Evolutionary conservation across 768 basidiomycete genomes (phyloP), one percentile per base, ranked within the genome.

Genomic region (Cyathus striatus): DNA sequence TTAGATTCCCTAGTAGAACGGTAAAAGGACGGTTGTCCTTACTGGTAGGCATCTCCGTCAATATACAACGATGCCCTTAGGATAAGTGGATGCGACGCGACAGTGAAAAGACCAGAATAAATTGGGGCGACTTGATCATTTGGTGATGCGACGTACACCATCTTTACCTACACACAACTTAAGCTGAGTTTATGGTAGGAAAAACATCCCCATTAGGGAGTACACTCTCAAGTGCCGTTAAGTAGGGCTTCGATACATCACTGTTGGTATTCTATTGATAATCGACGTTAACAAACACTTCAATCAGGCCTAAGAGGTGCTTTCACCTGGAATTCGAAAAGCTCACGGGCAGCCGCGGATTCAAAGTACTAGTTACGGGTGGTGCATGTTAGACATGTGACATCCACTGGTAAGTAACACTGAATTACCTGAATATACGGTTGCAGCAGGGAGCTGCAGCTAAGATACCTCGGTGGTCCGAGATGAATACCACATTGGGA

Each of bases 41-140:
- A 90, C 90, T 85, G 81, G 68, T 92, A 95, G 36, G 90, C 91
- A 57, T 91, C 89, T 3, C 91, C 91, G 57, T 98, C 95, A 46
- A 99, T 93, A 57, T 94, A 98, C 20, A 98, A 68, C n/a, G n/a
- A n/a, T 0, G 90, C 87, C 23, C 96, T 78, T 23, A 99, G 66
- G 30, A 98, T 89, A 38, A 86, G 62, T 2, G 95, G 95, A 66
- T 99, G 96, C 0, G 83, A 81, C 3, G 82, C 83, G 0, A 90
- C 80, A 6, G 90, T 83, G 68, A 96, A 98, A 6, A 91, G 63
- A 2, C 92, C 90, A 1, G 92, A 95, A 62, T 98, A 97, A 33
- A 97, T 83, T 13, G 89, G 86, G 6, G 90, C 88, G 25, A 94
- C 91, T 65, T 96, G 94, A 59, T 96, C 94, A 50, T 93, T 92